Evolutionary conservation across 495 filamentous ascomycete species (phyloP).

Genomic region (Tuber melanosporum): DNA sequence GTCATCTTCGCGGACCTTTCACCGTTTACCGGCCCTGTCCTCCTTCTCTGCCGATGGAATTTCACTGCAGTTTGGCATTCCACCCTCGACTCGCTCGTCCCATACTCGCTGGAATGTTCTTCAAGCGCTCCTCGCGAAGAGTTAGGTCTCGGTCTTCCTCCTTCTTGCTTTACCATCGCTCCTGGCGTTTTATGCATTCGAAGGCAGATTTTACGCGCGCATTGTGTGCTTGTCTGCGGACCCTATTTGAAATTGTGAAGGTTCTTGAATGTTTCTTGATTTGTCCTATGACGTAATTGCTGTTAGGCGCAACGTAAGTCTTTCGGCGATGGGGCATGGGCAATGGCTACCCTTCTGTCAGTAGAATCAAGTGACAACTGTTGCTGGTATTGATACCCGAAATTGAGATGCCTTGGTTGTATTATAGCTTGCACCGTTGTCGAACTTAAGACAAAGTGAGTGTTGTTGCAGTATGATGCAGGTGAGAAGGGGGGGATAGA

Average conservation of each 20-base stretch:
- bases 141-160: conserved; percentile 81
- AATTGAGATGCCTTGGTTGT: no score
- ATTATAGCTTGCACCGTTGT: no score
- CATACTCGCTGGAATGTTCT: conserved; percentile 72
- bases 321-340: conserved; percentile 39
- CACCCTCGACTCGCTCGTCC: conserved; percentile 75
- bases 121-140: conserved; percentile 61
- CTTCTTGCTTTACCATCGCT: conserved; percentile 67
- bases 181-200: conserved; percentile 64
- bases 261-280: conserved; percentile 33
- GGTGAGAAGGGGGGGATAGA: no score
- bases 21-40: conserved; percentile 35
- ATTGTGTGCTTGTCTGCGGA: conserved; percentile 64
- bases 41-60: neutral
- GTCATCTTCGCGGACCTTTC: conserved; percentile 44
- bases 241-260: conserved; percentile 58
- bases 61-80: conserved; percentile 60
- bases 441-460: no score
- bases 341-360: conserved; percentile 9
- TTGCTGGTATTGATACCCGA: no score
- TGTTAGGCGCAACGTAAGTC: conserved; percentile 34
- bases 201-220: conserved; percentile 69
- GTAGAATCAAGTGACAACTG: no score
- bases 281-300: conserved; percentile 22
- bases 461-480: no score